These are phyloP conservation scores for Pleurotus eryngii DNA, from an alignment of 768 basidiomycete species.

Conservation along the genomic window DNA sequence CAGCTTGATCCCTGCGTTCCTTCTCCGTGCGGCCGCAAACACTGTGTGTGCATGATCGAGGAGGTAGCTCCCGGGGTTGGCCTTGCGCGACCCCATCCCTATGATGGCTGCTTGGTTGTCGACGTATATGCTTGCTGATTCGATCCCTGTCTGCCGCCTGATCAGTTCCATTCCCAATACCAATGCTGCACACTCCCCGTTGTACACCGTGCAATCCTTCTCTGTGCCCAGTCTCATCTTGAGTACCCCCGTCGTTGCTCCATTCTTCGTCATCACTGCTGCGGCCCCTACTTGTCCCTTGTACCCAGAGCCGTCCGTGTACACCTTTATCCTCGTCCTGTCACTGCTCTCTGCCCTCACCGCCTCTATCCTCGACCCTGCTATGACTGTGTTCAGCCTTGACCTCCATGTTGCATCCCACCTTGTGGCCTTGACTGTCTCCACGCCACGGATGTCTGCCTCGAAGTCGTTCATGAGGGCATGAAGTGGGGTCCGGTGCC, in stretches of 20 bases:
- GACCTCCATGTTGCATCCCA: not conserved
- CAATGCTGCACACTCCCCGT: constrained; percentile 15
- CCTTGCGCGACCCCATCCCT: not conserved
- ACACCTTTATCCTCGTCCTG: constrained; percentile 8
- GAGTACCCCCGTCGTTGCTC: constrained; percentile 2
- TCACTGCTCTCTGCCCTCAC: not conserved
- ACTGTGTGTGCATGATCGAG: not conserved
- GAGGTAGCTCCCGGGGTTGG: not conserved
- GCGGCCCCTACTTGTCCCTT: constrained; percentile 8
- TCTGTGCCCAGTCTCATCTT: constrained; percentile 12
- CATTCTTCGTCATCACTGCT: constrained; percentile 9
- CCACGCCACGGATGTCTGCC: constrained; percentile 8
- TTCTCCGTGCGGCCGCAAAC: not conserved
- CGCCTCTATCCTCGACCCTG: not conserved
- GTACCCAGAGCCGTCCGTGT: constrained; percentile 15
- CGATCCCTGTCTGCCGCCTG: not conserved
- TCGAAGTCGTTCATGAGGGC: constrained; percentile 2
- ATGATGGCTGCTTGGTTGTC: constrained; percentile 13
- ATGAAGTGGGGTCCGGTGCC: constrained; percentile 12
- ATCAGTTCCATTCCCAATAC: constrained; percentile 13
- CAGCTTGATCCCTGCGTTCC: not conserved
- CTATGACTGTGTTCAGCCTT: constrained; percentile 4
- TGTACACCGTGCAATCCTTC: constrained; percentile 10
- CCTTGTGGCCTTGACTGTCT: constrained; percentile 10
- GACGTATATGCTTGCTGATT: not conserved